Percentiles rank a stretch among this genome's conserved stretches.
Evolutionary conservation across 2,329 filamentous ascomycete genomes (phyloP).

Genomic region (Metarhizium sp.): DNA sequence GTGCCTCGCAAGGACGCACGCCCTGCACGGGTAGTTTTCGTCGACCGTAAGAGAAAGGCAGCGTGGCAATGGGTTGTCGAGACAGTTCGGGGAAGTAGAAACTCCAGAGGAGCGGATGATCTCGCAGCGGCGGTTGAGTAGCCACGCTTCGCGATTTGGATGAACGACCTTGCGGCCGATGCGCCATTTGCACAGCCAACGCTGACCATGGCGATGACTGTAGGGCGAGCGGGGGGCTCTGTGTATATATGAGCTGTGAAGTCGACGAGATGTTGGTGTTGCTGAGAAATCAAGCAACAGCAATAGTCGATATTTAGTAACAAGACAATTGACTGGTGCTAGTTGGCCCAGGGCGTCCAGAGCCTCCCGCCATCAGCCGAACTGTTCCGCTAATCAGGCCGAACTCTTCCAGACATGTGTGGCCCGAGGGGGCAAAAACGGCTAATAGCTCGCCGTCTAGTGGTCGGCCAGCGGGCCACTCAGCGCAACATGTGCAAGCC

Average conservation of each 20-base stretch:
- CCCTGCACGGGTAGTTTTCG: not conserved
- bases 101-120: slow-evolving; percentile 23
- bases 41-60: not conserved
- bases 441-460: not conserved
- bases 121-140: slow-evolving; percentile 17
- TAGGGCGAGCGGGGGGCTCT: not conserved
- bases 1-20: not conserved
- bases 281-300: slow-evolving; percentile 8
- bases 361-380: not conserved
- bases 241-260: slow-evolving; percentile 1
- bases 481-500: not conserved
- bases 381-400: not conserved
- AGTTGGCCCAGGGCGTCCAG: not conserved
- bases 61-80: not conserved
- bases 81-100: slow-evolving; percentile 27
- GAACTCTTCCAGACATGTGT: not conserved
- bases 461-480: not conserved
- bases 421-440: not conserved
- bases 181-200: slow-evolving; percentile 28
- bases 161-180: slow-evolving; percentile 29
- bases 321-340: too few species aligned
- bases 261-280: not conserved
- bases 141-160: slow-evolving; percentile 30
- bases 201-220: slow-evolving; percentile 16
- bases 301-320: not conserved